These are phyloP conservation scores for Xanthoconium purpureum DNA, from an alignment of 768 basidiomycete genomes.

Conservation along the genomic window DNA sequence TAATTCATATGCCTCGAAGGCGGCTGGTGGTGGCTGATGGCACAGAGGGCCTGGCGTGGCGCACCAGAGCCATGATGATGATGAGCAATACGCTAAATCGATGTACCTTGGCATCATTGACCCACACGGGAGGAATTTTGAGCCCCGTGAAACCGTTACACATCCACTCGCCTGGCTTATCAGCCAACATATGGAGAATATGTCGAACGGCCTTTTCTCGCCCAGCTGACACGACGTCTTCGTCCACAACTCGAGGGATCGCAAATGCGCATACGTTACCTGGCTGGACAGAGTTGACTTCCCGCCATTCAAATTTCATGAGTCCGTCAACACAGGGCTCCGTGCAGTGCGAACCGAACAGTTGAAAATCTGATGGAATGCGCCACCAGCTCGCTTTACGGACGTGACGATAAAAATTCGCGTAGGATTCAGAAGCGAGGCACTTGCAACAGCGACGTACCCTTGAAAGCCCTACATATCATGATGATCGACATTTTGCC, in stretches of 20 bases:
- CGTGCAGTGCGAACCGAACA: too few species aligned
- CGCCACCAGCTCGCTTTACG: too few species aligned
- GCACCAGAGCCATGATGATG: background rate
- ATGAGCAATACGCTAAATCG: background rate
- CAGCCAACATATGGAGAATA: slow-evolving; percentile 66
- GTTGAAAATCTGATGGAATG: too few species aligned
- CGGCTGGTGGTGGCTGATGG: slow-evolving; percentile 54
- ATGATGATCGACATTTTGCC: too few species aligned
- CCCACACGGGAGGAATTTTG: slow-evolving; percentile 80
- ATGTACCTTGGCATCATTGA: slow-evolving; percentile 83
- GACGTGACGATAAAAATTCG: too few species aligned
- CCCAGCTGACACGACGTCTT: slow-evolving; percentile 46
- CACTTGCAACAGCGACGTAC: too few species aligned
- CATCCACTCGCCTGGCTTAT: slow-evolving; percentile 69
- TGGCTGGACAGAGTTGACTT: too few species aligned
- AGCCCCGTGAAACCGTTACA: slow-evolving; percentile 68
- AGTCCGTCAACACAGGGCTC: too few species aligned
- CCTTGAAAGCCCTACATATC: too few species aligned
- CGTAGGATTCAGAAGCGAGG: too few species aligned
- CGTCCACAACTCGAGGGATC: slow-evolving; percentile 61
- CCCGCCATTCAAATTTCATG: too few species aligned
- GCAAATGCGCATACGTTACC: slow-evolving; percentile 59
- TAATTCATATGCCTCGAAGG: slow-evolving; percentile 74
- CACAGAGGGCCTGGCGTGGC: slow-evolving; percentile 58
- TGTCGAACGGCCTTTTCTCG: slow-evolving; percentile 81